A percentile compares a stretch with the other conserved stretches of the same genome.
Conservation (phyloP, 2,329 filamentous ascomycete genomes). For the Drechslerella coelobrocha region DNA sequence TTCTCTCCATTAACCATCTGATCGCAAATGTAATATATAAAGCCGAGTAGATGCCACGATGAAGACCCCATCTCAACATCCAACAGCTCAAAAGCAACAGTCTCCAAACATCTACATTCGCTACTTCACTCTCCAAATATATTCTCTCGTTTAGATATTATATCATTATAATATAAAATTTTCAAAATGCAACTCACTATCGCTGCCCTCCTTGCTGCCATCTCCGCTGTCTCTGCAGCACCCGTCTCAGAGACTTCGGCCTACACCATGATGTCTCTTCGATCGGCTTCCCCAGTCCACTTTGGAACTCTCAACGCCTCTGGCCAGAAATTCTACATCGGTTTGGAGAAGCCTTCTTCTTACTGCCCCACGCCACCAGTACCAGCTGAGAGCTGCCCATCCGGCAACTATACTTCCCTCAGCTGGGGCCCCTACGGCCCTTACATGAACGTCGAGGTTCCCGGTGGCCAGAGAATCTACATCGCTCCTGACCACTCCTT, state of each 20-base stretch:
- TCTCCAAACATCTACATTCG: constrained; percentile 2
- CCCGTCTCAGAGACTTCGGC: constrained; percentile 11
- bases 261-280: constrained; percentile 53
- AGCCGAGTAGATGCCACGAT: neutral
- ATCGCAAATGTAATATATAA: constrained; percentile 36
- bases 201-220: constrained; percentile 39
- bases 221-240: constrained; percentile 29
- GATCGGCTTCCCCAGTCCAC: constrained; percentile 64
- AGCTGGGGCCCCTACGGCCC: constrained; percentile 7
- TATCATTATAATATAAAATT: constrained; percentile 6
- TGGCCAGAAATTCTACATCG: constrained; percentile 63
- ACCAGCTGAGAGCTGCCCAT: constrained; percentile 25
- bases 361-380: constrained; percentile 62
- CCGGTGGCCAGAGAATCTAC: constrained; percentile 70
- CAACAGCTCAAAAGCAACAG: constrained; percentile 23
- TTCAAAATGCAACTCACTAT: constrained; percentile 47
- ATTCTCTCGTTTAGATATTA: constrained; percentile 13
- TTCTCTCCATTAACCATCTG: neutral
- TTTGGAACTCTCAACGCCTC: constrained; percentile 61
- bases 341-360: constrained; percentile 59
- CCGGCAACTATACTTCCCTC: constrained; percentile 32
- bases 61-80: constrained; percentile 12
- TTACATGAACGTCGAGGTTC: constrained; percentile 55
- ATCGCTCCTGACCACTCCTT: constrained; percentile 65
- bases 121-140: neutral